Evolutionary conservation across 768 basidiomycete species (phyloP), one percentile per base, ranked within the genome.

Genomic region (Auricularia sp.): DNA sequence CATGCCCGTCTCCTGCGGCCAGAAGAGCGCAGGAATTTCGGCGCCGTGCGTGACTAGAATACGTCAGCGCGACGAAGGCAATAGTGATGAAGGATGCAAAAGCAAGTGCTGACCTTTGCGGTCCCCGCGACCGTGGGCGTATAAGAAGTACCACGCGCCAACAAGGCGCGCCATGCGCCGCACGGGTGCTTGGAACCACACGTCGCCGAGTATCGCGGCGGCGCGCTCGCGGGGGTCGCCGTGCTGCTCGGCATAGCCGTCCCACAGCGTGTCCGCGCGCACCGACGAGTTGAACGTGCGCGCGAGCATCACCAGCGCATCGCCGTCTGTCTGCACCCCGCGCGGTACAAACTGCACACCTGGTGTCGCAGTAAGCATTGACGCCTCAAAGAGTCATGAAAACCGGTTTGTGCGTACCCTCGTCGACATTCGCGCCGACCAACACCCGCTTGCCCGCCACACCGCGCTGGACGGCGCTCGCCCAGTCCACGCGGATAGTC

Each of bases 381-480:
- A 29, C 2, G 2, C 29, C 2, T 3, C 29, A 3, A 29, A 29
- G 29, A 29, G 2, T 29, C 29, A 29, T 3, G 2, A 29, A 29
- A 29, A 3, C 29, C 29, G 29, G 2, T 2, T 29, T 8, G 54
- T 7, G 61, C 70, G n/a, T 29, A 81, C 82, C 80, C 75, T 82
- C 81, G 68, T 83, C 80, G 3, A 78, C 70, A 66, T 73, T 75
- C 4, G 77, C 77, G 14, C 81, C 56, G 10, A 59, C 14, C 24
- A 59, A 1, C 56, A 59, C 56, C 4, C 56, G 2, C 33, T 24
- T 14, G 14, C 56, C 56, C 24, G 21, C 29, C 56, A 33, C 13
- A 33, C 24, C 24, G 16, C 24, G 24, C 10, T 6, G 5, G 13
- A 59, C 7, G 14, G 11, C 24, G 11, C 24, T 6, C 8, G 11